phyloP scores from a whole-genome alignment of 805 yeast species.

The Suhomyces sp. region DNA sequence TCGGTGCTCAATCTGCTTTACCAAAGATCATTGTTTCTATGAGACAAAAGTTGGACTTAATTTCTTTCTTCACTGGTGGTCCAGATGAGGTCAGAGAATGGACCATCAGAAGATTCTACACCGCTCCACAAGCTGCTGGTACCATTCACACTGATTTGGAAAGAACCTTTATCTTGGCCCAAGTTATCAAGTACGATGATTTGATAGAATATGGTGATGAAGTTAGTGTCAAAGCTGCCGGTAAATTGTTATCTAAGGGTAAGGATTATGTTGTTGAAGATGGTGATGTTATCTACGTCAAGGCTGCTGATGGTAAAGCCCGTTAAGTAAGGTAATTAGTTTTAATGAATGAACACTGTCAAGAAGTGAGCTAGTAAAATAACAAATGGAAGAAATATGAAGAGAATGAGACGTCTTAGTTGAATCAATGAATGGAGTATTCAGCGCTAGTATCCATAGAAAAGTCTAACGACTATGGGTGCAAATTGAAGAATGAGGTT shows the following conservation, averaged over 20 bases:
- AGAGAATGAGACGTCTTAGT: too few relatives aligned
- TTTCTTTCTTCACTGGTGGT: slow-evolving; percentile 95
- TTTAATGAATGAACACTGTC: not conserved
- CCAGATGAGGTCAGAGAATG: slow-evolving; percentile 97
- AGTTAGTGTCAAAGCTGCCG: slow-evolving; percentile 76
- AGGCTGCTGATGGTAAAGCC: slow-evolving; percentile 91
- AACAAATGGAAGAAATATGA: too few relatives aligned
- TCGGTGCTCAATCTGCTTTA: slow-evolving; percentile 76
- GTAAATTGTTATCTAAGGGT: slow-evolving; percentile 89
- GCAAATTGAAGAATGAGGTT: too few relatives aligned
- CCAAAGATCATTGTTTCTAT: slow-evolving; percentile 83
- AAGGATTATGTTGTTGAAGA: slow-evolving; percentile 94
- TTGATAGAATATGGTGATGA: slow-evolving; percentile 75
- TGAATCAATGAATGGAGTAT: too few relatives aligned
- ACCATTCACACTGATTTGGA: slow-evolving; percentile 95
- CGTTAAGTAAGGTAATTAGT: slow-evolving; percentile 29
- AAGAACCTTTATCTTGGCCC: slow-evolving; percentile 92
- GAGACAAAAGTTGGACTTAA: slow-evolving; percentile 83
- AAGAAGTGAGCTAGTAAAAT: not conserved
- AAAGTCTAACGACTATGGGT: too few relatives aligned
- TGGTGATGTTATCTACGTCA: slow-evolving; percentile 88
- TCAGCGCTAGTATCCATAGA: too few relatives aligned
- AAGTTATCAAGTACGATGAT: slow-evolving; percentile 84
- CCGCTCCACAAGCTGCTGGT: slow-evolving; percentile 99
- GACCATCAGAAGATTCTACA: slow-evolving; percentile 89